Evolutionary conservation across 495 filamentous ascomycete species (phyloP).

Genomic region (Daldinia caldariorum): DNA sequence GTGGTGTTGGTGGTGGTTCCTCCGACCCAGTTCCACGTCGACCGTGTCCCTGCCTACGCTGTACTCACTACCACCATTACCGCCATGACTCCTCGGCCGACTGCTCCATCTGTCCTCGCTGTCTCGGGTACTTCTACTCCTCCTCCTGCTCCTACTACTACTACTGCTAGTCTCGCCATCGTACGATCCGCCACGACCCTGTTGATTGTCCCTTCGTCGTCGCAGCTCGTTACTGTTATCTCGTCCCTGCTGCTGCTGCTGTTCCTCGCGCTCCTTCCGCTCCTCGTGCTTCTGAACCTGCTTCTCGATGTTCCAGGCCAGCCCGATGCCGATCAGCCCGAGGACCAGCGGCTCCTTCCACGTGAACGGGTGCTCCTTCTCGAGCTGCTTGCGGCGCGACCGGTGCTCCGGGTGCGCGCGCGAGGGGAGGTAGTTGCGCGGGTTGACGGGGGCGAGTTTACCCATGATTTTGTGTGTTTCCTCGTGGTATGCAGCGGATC

Average conservation of each 20-base stretch:
- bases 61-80: background rate
- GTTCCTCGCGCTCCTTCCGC: slow-evolving; percentile 37
- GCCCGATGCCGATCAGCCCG: slow-evolving; percentile 41
- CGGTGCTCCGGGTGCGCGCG: slow-evolving; percentile 49
- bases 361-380: slow-evolving; percentile 40
- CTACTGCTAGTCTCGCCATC: too few species aligned
- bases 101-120: slow-evolving; percentile 5
- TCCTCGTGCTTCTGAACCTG: slow-evolving; percentile 45
- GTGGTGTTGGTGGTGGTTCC: background rate
- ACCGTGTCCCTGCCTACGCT: slow-evolving; percentile 26
- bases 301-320: slow-evolving; percentile 47
- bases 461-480: slow-evolving; percentile 17
- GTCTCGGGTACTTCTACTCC: background rate
- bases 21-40: slow-evolving; percentile 10
- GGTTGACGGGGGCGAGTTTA: slow-evolving; percentile 35
- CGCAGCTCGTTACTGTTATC: slow-evolving; percentile 8
- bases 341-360: slow-evolving; percentile 40
- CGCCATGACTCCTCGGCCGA: background rate
- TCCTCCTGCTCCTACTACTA: too few species aligned
- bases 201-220: slow-evolving; percentile 1
- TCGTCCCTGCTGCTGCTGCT: background rate
- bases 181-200: background rate
- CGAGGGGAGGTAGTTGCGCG: slow-evolving; percentile 39
- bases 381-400: slow-evolving; percentile 42
- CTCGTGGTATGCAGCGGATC: background rate